Evolutionary conservation across 78 protist species (phyloP), one percentile per base, ranked within the genome.

Genomic region (Dictyostelium purpureum): DNA sequence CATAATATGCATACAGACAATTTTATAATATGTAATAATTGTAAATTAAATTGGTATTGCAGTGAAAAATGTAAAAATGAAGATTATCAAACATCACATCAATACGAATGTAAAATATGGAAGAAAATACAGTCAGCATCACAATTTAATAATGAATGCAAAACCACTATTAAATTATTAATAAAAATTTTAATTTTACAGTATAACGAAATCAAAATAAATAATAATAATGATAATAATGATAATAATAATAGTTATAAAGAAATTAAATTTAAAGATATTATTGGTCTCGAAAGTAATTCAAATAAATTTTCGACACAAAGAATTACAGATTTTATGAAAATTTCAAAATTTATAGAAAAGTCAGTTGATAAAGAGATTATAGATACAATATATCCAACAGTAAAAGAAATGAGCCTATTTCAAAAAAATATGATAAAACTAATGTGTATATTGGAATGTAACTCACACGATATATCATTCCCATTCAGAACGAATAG

Each of bases 371-470:
- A 40, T n/a, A 21, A 42, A 40, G 35, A 42, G 9, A n/a, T 69
- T 31, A 33, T 63, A 33, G 35, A 63, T 33, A 11, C 45, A 5
- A 69, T 42, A 18, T 40, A 52, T 24, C 76, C 76, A 69, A 40
- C 76, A 2, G 18, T 16, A 40, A 69, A 24, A 24, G 47, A 38
- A 9, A 24, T 69, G 2, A 69, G 35, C 6, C 52, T 40, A 69
- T 69, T 69, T 42, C 89, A 81, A 69, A 65, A 52, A 28, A 69
- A 67, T 42, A 1, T 81, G 14, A 24, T 81, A 12, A 67, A 69
- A 6, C n/a, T 81, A 37, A 81, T 81, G 77, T 81, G 89, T 69
- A 67, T 51, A 49, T 21, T 81, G 33, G 89, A 81, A 28, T 81
- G 89, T 51, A 81, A 81, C 14, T 47, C 89, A 2, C 89, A 81